Base-by-base conservation (phyloP, 306 rosid species). In the Trifolium pratense region DNA sequence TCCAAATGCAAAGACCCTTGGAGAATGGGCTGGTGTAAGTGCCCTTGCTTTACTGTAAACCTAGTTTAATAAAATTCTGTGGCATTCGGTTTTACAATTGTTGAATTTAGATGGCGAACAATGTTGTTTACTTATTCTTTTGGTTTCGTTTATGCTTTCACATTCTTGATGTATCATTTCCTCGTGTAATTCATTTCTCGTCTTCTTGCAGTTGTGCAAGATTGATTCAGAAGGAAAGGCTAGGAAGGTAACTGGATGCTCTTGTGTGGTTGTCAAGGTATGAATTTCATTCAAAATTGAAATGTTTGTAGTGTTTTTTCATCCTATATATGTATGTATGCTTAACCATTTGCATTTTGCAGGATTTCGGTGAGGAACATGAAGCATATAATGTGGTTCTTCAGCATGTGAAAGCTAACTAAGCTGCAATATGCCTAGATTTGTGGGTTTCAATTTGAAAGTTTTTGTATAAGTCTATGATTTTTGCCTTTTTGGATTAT, bases 11-110 rank as follows among this genome's bases (percentile, higher is more conserved):
- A 92, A 92, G 71, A 92, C 96, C 16, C 92, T 92, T 18, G 97
- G 97, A 39, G 93, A 92, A 71, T 92, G 97, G 97, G 88, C 86
- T 76, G 96, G 97, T 80, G 97, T 92, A 85, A 90, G 93, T 81
- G 23, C 20, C 74, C 10, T 9, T 59, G 42, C 20, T 14, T 59
- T 58, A 3, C 39, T 13, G 1, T 6, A 5, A 6, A 25, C 57
- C 57, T 16, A 51, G 25, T 16, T 51, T 52, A 18, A 2, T 51
- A 10, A 23, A 51, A 17, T 51, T 51, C 57, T 17, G 1, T 7
- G 25, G 7, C 12, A 17, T 7, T 4, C 2, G 9, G 9, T 8
- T 9, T 3, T 10, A 10, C 45, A 10, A 12, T 39, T 16, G 26
- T 17, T 5, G 9, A 51, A 51, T 51, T 51, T 16, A 16, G 1